A percentile compares a stretch with the other conserved stretches of the same genome.
Evolutionary conservation across 2,329 filamentous ascomycete species (phyloP).

Genomic region (Magnaporthales sp.): DNA sequence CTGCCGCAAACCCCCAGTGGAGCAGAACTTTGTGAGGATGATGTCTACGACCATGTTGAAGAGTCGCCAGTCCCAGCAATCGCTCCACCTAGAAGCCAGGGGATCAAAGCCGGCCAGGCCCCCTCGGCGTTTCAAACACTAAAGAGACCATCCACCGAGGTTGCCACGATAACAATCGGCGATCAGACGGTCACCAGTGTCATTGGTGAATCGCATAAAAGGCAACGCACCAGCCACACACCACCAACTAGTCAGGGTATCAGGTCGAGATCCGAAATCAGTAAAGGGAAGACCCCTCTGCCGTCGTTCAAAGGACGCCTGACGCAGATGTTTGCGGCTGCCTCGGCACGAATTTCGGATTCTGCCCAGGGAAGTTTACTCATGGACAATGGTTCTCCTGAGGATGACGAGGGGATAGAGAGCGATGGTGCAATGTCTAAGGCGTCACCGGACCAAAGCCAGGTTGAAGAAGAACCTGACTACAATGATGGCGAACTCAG

Average conservation of each 20-base stretch:
- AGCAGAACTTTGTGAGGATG: neutral
- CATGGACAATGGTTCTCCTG: neutral
- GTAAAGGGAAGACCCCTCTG: slow-evolving; percentile 12
- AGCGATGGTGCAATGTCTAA: slow-evolving; percentile 10
- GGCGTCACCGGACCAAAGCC: slow-evolving; percentile 1
- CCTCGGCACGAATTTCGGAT: neutral
- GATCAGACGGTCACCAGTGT: slow-evolving; percentile 56
- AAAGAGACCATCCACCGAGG: slow-evolving; percentile 51
- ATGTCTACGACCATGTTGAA: slow-evolving; percentile 11
- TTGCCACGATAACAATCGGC: slow-evolving; percentile 69
- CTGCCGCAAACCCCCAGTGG: neutral
- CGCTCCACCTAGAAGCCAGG: slow-evolving; percentile 18
- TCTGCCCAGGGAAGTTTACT: neutral
- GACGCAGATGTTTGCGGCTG: slow-evolving; percentile 15
- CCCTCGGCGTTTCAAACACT: neutral
- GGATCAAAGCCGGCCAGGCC: slow-evolving; percentile 12
- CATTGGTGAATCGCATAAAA: slow-evolving; percentile 49
- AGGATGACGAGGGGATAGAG: slow-evolving; percentile 10
- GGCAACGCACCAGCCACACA: slow-evolving; percentile 30
- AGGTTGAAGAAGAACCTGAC: slow-evolving; percentile 10
- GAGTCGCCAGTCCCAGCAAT: slow-evolving; percentile 25
- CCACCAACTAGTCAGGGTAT: slow-evolving; percentile 38
- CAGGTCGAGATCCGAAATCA: slow-evolving; percentile 38
- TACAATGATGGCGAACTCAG: slow-evolving; percentile 8
- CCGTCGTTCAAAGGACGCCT: slow-evolving; percentile 14